Evolutionary conservation across 78 protist genomes (phyloP).

Genomic region (Pigoraptor vietnamica): DNA sequence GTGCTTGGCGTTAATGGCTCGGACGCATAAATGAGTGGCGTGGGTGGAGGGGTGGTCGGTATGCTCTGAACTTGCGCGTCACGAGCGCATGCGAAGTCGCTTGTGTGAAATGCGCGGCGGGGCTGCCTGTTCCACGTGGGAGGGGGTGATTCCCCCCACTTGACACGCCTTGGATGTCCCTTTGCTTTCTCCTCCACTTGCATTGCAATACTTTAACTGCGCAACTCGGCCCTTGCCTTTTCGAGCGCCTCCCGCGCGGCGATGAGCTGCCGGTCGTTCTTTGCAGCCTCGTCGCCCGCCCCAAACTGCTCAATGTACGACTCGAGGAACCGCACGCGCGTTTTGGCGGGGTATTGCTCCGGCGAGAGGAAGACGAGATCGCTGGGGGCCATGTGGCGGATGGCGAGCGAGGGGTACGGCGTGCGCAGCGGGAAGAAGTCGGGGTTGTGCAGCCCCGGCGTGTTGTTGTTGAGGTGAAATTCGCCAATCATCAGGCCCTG

Average conservation of each 20-base stretch:
- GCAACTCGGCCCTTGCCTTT: neutral
- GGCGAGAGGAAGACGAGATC: constrained; percentile 14
- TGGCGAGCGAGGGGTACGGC: constrained; percentile 6
- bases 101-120: no score
- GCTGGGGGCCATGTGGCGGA: constrained; percentile 16
- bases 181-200: no score
- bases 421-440: constrained; percentile 22
- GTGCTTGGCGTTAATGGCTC: no score
- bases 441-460: constrained; percentile 19
- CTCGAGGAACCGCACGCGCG: neutral
- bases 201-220: no score
- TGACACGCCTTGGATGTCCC: no score
- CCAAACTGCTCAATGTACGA: neutral
- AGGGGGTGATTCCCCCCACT: no score
- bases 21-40: no score
- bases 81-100: no score
- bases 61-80: no score
- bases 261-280: neutral
- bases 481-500: constrained; percentile 24
- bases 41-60: no score
- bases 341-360: neutral
- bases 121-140: no score
- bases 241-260: neutral
- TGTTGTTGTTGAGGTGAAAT: constrained; percentile 14
- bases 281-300: neutral